Percentiles rank a stretch among this genome's conserved stretches.
Conservation (phyloP, 148 eudicot genomes). For the Amaranthus cruentus region DNA sequence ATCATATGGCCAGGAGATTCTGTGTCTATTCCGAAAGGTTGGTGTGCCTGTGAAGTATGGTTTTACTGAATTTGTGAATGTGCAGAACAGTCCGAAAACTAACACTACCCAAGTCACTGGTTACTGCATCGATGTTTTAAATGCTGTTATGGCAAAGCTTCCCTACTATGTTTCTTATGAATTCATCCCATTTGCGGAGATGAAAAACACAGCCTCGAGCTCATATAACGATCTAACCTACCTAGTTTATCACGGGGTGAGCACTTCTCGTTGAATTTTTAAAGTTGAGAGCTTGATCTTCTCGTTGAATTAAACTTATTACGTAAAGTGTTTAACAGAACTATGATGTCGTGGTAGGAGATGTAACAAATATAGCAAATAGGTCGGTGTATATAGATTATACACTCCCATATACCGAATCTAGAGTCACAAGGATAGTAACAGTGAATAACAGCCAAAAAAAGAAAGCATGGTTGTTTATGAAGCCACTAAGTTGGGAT, state of each 20-base stretch:
- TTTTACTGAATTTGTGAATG: too few relatives aligned
- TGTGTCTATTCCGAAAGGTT: slow-evolving; percentile 26
- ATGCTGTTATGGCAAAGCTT: slow-evolving; percentile 33
- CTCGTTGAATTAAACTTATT: neutral
- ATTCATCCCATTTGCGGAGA: slow-evolving; percentile 29
- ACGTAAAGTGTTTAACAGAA: slow-evolving; percentile 18
- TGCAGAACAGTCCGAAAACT: slow-evolving; percentile 15
- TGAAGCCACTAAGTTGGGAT: slow-evolving; percentile 26
- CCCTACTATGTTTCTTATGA: slow-evolving; percentile 42
- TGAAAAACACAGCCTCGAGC: slow-evolving; percentile 17
- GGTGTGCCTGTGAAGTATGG: too few relatives aligned
- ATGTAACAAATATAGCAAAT: slow-evolving; percentile 42
- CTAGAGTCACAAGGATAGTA: slow-evolving; percentile 28
- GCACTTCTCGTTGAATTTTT: neutral
- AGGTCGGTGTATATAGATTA: slow-evolving; percentile 28
- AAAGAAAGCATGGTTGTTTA: slow-evolving; percentile 23
- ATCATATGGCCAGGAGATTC: slow-evolving; percentile 55
- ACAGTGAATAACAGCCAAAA: slow-evolving; percentile 11
- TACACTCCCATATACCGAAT: slow-evolving; percentile 31
- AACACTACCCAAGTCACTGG: slow-evolving; percentile 29
- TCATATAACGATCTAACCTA: slow-evolving; percentile 38
- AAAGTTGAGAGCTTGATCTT: neutral
- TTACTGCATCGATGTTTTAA: slow-evolving; percentile 41
- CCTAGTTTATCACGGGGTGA: slow-evolving; percentile 41
- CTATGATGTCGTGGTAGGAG: slow-evolving; percentile 46